Conservation (phyloP, 2,329 filamentous ascomycete species). For the Biscogniauxia sp. region DNA sequence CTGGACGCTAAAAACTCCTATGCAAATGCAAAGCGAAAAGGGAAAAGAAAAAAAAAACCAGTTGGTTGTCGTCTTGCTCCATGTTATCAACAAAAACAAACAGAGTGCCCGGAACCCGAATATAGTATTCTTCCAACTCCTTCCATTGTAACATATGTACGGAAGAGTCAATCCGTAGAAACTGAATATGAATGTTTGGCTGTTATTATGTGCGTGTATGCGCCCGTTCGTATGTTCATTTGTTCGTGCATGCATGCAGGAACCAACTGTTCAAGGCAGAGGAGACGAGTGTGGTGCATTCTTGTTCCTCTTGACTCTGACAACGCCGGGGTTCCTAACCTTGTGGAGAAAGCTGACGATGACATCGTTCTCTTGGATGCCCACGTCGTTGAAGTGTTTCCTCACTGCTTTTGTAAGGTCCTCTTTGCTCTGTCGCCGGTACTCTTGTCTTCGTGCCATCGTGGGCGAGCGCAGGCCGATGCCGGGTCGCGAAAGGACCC, state of each 20-base stretch:
- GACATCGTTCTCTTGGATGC: conserved; percentile 77
- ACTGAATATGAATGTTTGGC: conserved; percentile 1
- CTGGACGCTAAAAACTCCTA: conserved; percentile 17
- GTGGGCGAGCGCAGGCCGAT: conserved; percentile 74
- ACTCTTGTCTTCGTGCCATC: conserved; percentile 64
- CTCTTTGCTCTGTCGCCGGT: conserved; percentile 68
- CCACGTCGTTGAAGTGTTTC: conserved; percentile 80
- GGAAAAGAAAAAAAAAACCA: conserved; percentile 3
- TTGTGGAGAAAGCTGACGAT: conserved; percentile 78
- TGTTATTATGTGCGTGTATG: not conserved
- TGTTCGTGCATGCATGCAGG: conserved; percentile 3
- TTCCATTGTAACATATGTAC: conserved; percentile 7
- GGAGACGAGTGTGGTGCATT: conserved; percentile 32
- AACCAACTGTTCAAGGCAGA: conserved; percentile 26
- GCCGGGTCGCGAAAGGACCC: conserved; percentile 58
- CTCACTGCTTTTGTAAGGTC: conserved; percentile 69
- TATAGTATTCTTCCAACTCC: too few species aligned
- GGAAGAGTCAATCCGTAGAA: conserved; percentile 5
- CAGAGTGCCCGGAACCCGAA: not conserved
- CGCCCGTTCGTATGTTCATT: conserved; percentile 6
- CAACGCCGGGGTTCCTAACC: conserved; percentile 54
- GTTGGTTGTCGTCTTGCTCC: not conserved
- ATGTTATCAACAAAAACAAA: not conserved
- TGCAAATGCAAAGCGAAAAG: conserved; percentile 14
- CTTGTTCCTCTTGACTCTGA: conserved; percentile 35